Percentiles rank a stretch among this genome's conserved stretches.
Evolutionary conservation across 257 asterid species (phyloP).

Genomic region (Cordia subcordata): DNA sequence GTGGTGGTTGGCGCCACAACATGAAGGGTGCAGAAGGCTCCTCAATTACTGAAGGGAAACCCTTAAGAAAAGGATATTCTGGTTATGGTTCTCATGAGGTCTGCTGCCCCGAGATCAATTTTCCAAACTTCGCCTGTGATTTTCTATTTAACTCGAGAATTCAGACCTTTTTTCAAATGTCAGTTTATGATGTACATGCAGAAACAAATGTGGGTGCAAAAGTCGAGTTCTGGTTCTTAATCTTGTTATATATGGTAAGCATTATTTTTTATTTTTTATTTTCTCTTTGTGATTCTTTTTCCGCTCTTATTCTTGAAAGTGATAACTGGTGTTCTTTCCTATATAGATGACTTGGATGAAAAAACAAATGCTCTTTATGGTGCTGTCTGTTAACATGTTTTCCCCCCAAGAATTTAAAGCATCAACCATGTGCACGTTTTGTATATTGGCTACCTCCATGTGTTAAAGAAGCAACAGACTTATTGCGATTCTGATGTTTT

Average conservation of each 20-base stretch:
- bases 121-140: constrained; percentile 1
- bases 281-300: background rate
- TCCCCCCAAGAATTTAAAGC: too few relatives aligned
- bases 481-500: too few relatives aligned
- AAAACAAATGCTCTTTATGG: too few relatives aligned
- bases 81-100: constrained; percentile 68
- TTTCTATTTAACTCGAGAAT: background rate
- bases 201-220: constrained; percentile 98
- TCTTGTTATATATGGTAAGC: constrained; percentile 46
- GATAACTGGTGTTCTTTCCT: too few relatives aligned
- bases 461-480: too few relatives aligned
- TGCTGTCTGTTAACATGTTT: too few relatives aligned
- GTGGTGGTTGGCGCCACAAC: constrained; percentile 58
- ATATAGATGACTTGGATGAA: too few relatives aligned
- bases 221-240: constrained; percentile 81
- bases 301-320: background rate
- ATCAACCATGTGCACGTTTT: too few relatives aligned
- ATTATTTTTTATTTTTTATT: background rate
- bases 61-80: constrained; percentile 59
- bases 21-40: constrained; percentile 58
- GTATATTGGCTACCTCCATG: too few relatives aligned
- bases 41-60: constrained; percentile 54
- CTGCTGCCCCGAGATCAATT: constrained; percentile 10
- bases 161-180: background rate
- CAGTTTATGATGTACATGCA: constrained; percentile 33